A percentile compares a stretch with the other conserved stretches of the same genome.
phyloP scores from a whole-genome alignment of 176 grass and related monocot genomes.

The Calamus simplicifolius region DNA sequence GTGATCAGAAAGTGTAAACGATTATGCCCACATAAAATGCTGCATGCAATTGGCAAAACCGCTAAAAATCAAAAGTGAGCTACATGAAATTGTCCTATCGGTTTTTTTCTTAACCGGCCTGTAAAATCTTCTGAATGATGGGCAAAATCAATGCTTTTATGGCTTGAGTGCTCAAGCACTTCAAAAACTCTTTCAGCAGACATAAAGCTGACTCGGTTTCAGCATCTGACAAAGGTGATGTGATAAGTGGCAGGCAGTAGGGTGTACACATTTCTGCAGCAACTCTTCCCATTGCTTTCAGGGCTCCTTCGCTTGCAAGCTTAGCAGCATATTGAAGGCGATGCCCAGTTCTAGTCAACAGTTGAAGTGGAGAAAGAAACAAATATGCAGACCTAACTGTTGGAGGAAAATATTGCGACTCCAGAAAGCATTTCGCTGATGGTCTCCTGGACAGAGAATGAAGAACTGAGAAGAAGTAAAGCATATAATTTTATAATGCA shows the following conservation, averaged over 20 bases:
- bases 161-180: constrained; percentile 54
- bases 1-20: constrained; percentile 19
- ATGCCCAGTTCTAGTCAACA: constrained; percentile 44
- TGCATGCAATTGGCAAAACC: too few species aligned
- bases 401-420: constrained; percentile 82
- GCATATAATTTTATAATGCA: too few species aligned
- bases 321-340: constrained; percentile 76
- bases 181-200: constrained; percentile 77
- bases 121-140: constrained; percentile 94
- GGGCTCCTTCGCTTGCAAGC: constrained; percentile 63
- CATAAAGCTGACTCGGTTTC: constrained; percentile 53
- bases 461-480: background rate
- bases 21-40: too few species aligned
- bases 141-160: constrained; percentile 58
- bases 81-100: constrained; percentile 17
- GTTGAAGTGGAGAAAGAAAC: constrained; percentile 88
- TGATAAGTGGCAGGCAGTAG: constrained; percentile 66
- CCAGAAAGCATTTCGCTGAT: constrained; percentile 63
- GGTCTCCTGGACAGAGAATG: constrained; percentile 55
- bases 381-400: constrained; percentile 64
- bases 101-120: constrained; percentile 69
- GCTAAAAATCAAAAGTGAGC: constrained; percentile 21
- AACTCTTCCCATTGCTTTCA: constrained; percentile 81
- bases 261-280: constrained; percentile 75
- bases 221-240: constrained; percentile 47